Evolutionary conservation across 2,329 filamentous ascomycete genomes (phyloP), one percentile per base, ranked within the genome.

Genomic region (Escovopsis sp.): DNA sequence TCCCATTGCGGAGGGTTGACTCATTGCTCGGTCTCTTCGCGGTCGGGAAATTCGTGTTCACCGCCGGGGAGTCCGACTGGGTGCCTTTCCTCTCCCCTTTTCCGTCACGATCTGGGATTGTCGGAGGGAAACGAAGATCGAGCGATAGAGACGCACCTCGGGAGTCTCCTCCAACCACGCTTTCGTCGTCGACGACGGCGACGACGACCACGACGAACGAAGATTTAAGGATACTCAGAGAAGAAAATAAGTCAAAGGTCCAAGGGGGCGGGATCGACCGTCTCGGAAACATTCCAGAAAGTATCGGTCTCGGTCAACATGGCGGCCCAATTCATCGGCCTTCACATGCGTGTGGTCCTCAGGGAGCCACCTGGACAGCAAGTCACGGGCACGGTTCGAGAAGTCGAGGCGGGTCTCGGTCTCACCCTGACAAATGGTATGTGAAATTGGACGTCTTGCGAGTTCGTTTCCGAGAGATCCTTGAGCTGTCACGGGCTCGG

Each of bases 271-370:
- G 8, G 4, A 38, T 18, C 15, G 15, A n/a, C 10, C 49, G 28
- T 4, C 26, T 33, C 35, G 18, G 12, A 30, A 30, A 6, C 28
- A 10, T 30, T 30, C 28, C 10, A 6, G 28, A 30, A 10, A 30
- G 6, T 10, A 30, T 6, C 10, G 6, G 28, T 10, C 6, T 30
- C 28, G 10, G 28, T 36, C 43, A 56, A 36, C 36, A 64, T 64
- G 62, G 77, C 80, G 39, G 69, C 70, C 46, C 70, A 77, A 55
- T 86, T 89, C 58, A 77, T 85, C 54, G 85, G 85, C 47, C 73
- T 85, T 59, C 77, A 80, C 46, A 85, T 91, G 63, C 66, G 77
- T 46, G 79, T 91, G 54, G 81, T 80, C 33, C 70, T 91, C 49
- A 74, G 72, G 53, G 68, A 76, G 45, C 80, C 82, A 41, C 70